Percentiles rank a stretch among this genome's conserved stretches.
Evolutionary conservation across 371 early-diverging fungal species (phyloP).

Genomic region (Thermomucor indicae-seudaticae): DNA sequence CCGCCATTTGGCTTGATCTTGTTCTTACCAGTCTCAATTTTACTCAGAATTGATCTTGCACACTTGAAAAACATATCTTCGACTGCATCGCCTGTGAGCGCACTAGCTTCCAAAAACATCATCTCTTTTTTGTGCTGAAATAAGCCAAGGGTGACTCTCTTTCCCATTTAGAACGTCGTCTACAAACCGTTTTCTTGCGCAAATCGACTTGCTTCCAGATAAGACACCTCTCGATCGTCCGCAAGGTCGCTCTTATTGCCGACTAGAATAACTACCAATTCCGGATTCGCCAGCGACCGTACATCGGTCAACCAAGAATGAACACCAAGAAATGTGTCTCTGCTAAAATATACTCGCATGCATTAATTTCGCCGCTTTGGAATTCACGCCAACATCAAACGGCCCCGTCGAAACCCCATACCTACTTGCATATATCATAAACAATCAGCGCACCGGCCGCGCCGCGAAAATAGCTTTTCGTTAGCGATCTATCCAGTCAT

Average conservation of each 20-base stretch:
- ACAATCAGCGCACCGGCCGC: constrained; percentile 69
- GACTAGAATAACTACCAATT: constrained; percentile 64
- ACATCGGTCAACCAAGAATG: constrained; percentile 65
- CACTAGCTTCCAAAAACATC: constrained; percentile 63
- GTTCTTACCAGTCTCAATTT: constrained; percentile 52
- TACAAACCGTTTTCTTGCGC: constrained; percentile 60
- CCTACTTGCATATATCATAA: constrained; percentile 66
- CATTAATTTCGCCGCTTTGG: neutral
- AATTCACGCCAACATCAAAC: neutral
- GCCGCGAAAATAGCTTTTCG: constrained; percentile 69
- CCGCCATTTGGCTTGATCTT: neutral
- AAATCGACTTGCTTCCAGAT: constrained; percentile 65
- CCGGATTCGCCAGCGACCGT: constrained; percentile 59
- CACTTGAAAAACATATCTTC: constrained; percentile 62
- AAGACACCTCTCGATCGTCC: constrained; percentile 59
- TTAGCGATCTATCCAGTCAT: constrained; percentile 53
- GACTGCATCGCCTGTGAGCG: constrained; percentile 56
- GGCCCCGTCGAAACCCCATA: constrained; percentile 1
- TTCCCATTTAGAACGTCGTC: neutral
- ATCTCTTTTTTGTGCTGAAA: constrained; percentile 33
- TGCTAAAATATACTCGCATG: constrained; percentile 20
- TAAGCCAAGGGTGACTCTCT: neutral
- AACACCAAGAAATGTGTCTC: constrained; percentile 54
- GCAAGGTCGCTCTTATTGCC: constrained; percentile 68
- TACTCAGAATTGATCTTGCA: constrained; percentile 55